These are phyloP conservation scores for Zymoseptoria ardabiliae DNA, from an alignment of 2,329 filamentous ascomycete genomes.

Conservation along the genomic window DNA sequence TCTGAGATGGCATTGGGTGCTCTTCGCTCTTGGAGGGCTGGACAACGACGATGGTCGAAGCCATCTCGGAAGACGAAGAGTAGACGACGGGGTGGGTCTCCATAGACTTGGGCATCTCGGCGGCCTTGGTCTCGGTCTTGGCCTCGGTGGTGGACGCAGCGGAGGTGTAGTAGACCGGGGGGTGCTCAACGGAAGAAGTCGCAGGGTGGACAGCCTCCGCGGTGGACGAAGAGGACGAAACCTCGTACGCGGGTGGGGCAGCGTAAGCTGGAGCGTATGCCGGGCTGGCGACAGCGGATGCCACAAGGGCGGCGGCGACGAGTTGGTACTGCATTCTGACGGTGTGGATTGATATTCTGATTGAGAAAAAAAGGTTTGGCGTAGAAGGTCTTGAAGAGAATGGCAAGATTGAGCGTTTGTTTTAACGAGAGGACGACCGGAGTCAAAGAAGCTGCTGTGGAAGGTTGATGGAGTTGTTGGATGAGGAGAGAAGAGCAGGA, in stretches of 20 bases:
- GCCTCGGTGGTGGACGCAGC: neutral
- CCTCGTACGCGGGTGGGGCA: neutral
- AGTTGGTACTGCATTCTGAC: constrained; percentile 18
- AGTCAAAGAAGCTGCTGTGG: constrained; percentile 10
- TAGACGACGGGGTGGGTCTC: neutral
- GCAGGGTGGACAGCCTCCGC: constrained; percentile 1
- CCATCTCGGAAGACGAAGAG: neutral
- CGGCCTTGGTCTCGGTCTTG: neutral
- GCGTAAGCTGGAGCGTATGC: neutral
- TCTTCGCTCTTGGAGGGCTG: neutral
- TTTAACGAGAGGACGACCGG: constrained; percentile 19
- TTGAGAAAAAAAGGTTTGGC: neutral
- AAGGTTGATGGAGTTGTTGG: constrained; percentile 4
- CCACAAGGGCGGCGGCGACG: constrained; percentile 18
- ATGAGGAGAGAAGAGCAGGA: neutral
- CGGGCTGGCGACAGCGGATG: constrained; percentile 12
- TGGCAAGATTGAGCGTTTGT: constrained; percentile 10
- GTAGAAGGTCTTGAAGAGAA: constrained; percentile 1
- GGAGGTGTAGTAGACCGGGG: neutral
- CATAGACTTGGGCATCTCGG: neutral
- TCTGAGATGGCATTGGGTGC: neutral
- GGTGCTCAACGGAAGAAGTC: neutral
- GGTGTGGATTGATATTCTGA: constrained; percentile 1
- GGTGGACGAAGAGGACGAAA: neutral
- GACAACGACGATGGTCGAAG: neutral